These are phyloP conservation scores for Sorghum bicolor DNA, from an alignment of 176 grass and related monocot genomes.

Conservation along the genomic window Sorghum_bicolor_NCBIv3 NC_012872.2:72797501-72798000, in stretches of 20 bases:
- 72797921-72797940: conserved; percentile 93
- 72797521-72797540: conserved; percentile 21
- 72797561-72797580: conserved; percentile 21
- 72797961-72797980: conserved; percentile 53
- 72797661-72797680: conserved; percentile 66
- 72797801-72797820: background rate
- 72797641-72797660: conserved; percentile 96
- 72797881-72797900: conserved; percentile 99
- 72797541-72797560: background rate
- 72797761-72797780: background rate
- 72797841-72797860: background rate
- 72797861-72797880: conserved; percentile 43
- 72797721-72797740: background rate
- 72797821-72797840: background rate
- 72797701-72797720: conserved; percentile 28
- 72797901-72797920: conserved; percentile 94
- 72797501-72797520: conserved; percentile 62
- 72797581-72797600: conserved; percentile 67
- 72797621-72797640: conserved; percentile 98
- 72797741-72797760: background rate
- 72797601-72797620: conserved; percentile 91
- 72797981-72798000: conserved; percentile 23
- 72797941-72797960: conserved; percentile 99
- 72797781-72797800: background rate
- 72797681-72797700: conserved; percentile 27